Conservation (phyloP, 169 alveolate genomes). For the Babesia sp. region DNA sequence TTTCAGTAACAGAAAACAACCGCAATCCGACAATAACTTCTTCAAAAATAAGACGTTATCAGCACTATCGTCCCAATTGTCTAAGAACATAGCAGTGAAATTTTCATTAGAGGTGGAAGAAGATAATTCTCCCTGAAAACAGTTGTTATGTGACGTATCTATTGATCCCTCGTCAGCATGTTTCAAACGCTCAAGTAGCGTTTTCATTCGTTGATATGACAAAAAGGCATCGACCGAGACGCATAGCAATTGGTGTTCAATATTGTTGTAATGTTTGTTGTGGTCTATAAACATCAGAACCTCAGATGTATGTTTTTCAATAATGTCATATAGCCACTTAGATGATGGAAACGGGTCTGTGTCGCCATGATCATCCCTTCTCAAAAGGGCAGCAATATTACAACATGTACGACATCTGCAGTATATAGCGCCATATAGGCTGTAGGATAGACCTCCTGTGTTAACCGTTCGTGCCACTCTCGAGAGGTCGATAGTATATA, state of each 20-base stretch:
- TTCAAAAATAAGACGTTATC: neutral
- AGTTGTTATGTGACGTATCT: no score
- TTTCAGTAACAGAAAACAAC: constrained; percentile 14
- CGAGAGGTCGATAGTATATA: constrained; percentile 15
- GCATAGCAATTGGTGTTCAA: constrained; percentile 34
- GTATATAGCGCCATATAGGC: neutral
- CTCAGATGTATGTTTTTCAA: neutral
- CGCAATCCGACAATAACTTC: constrained; percentile 4
- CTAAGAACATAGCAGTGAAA: no score
- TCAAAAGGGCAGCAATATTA: neutral
- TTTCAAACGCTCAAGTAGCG: neutral
- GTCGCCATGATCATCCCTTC: neutral
- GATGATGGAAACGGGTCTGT: neutral
- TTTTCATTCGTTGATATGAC: neutral
- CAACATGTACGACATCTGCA: constrained; percentile 20
- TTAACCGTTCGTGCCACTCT: neutral
- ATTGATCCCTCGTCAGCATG: no score
- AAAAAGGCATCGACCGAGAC: constrained; percentile 18
- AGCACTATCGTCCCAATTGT: no score
- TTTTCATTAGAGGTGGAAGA: no score
- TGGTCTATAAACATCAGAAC: constrained; percentile 30
- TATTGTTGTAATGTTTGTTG: neutral
- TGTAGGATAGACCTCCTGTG: neutral
- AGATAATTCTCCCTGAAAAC: no score
- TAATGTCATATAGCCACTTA: neutral